Evolutionary conservation across 306 rosid species (phyloP), one percentile per base, ranked within the genome.

Genomic region (Acmispon strigosus): DNA sequence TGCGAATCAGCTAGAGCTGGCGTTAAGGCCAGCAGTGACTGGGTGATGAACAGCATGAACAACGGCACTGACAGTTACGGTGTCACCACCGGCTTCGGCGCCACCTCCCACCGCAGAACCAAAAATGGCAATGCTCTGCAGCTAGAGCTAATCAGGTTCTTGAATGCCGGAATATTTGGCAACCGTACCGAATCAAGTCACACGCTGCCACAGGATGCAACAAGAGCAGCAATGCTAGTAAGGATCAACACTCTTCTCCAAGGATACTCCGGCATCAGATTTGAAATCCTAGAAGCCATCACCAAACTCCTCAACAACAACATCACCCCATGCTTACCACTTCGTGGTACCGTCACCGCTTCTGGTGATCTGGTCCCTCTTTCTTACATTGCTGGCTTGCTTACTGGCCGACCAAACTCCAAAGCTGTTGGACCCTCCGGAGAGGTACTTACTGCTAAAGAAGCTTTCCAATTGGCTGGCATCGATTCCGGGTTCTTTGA

Each of bases 341-440:
- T 92, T 8, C 96, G 98, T 0, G 98, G 98, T 10, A 88, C 98
- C 2, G 84, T 92, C 78, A 77, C 92, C 0, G 87, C 98, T 20
- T 92, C 98, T 0, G 98, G 98, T 0, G 98, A 92, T 73, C 86
- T 92, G 5, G 91, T 92, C 22, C 98, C 98, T 7, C 92, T 92
- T 24, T 86, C 98, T 32, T 92, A 92, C 76, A 90, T 92, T 4
- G 96, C 92, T 1, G 98, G 96, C 36, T 62, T 92, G 32, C 81
- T 92, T 0, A 90, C 91, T 0, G 98, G 98, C 6, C 54, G 96
- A 22, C 92, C 89, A 0, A 92, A 90, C 11, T 85, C 96, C 32
- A 90, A 81, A 47, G 92, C 96, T 0, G 50, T 85, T 0, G 98
- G 96, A 1, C 90, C 96, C 5, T 17, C 50, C 0, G 98, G 98